A percentile compares a stretch with the other conserved stretches of the same genome.
Evolutionary conservation across 1,284 basidiomycete genomes (phyloP).

Genomic region (Trametes versicolor): DNA sequence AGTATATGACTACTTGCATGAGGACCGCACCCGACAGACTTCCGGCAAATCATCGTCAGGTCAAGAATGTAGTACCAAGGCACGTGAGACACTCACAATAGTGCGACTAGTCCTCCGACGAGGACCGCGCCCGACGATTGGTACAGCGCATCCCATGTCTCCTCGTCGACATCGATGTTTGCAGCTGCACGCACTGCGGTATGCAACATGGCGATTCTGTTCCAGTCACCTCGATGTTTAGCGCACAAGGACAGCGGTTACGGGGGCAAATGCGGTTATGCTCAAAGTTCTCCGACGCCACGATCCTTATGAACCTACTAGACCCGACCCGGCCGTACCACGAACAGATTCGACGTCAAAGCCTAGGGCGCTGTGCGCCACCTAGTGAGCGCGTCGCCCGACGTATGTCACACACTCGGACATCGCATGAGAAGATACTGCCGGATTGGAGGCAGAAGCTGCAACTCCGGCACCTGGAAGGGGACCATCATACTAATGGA

Average conservation of each 20-base stretch:
- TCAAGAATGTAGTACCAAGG: not conserved
- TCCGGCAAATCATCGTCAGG: not conserved
- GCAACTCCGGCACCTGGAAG: not conserved
- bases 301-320: not conserved
- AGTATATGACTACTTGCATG: conserved; percentile 22
- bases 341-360: not conserved
- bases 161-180: not conserved
- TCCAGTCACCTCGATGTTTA: not conserved
- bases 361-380: not conserved
- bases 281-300: not conserved
- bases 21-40: conserved; percentile 25
- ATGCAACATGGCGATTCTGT: not conserved
- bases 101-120: conserved; percentile 21
- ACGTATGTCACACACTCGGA: not conserved
- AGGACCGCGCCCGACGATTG: conserved; percentile 23
- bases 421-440: not conserved
- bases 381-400: not conserved
- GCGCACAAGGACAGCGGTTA: not conserved
- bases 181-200: not conserved
- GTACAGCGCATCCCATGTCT: conserved; percentile 1
- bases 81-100: conserved; percentile 19
- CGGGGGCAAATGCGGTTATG: not conserved
- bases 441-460: not conserved
- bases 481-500: not conserved
- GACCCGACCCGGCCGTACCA: not conserved